Percentiles rank a stretch among this genome's conserved stretches.
phyloP scores from a whole-genome alignment of 1,139 yeast genomes.

The Protomyces pachydermus region DNA sequence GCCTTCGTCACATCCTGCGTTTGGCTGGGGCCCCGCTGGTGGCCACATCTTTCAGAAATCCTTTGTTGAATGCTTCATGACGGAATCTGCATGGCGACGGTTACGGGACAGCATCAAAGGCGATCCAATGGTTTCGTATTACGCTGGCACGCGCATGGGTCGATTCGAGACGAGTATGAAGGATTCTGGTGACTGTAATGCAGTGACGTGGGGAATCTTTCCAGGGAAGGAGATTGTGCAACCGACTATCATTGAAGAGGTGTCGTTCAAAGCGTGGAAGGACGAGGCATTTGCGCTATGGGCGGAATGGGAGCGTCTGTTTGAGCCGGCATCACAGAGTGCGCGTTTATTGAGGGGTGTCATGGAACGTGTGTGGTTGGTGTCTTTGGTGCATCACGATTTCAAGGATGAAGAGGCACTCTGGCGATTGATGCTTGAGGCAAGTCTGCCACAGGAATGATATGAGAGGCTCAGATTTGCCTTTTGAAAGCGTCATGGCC shows the following conservation, averaged over 20 bases:
- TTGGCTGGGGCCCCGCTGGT: constrained; percentile 94
- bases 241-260: constrained; percentile 81
- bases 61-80: constrained; percentile 81
- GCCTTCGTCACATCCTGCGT: constrained; percentile 70
- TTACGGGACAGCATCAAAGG: constrained; percentile 43
- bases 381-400: constrained; percentile 82
- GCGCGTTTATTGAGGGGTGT: constrained; percentile 58
- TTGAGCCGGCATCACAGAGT: constrained; percentile 53
- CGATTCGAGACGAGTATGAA: constrained; percentile 59
- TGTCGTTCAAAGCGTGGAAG: constrained; percentile 85
- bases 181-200: constrained; percentile 51
- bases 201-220: constrained; percentile 96
- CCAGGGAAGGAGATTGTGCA: constrained; percentile 81
- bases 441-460: neutral
- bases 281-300: constrained; percentile 90
- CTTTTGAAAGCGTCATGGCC: constrained; percentile 23
- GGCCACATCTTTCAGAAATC: constrained; percentile 92
- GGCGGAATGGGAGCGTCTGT: constrained; percentile 86
- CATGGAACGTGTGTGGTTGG: constrained; percentile 62
- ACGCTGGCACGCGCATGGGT: constrained; percentile 58
- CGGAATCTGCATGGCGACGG: constrained; percentile 62
- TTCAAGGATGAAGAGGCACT: constrained; percentile 67
- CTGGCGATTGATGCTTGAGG: constrained; percentile 52
- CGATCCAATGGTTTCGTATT: constrained; percentile 59
- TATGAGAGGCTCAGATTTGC: constrained; percentile 21